Evolutionary conservation across 495 filamentous ascomycete genomes (phyloP), one percentile per base, ranked within the genome.

Genomic region (Acidiella bohemica): DNA sequence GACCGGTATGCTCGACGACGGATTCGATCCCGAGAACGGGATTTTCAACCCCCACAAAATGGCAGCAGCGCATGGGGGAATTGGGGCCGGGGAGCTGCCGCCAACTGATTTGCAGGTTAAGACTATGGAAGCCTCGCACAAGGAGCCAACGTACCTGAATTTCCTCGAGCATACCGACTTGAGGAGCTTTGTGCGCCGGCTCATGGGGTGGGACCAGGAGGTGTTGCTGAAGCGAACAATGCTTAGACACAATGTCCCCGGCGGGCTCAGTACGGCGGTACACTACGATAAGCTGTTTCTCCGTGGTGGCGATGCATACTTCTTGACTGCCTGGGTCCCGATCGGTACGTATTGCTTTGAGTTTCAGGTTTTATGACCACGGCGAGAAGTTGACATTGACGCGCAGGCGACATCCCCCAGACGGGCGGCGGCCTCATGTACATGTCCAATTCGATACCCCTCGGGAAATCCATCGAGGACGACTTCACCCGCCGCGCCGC

Each of bases 321-420:
- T 56, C 36, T 39, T 56, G 19, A 56, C 53, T 7, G 53, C 50
- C 24, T 56, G 53, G 53, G 42, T 56, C n/a, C 53, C 53, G 4
- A 50, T 56, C 17, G 53, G n/a, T n/a, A n/a, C n/a, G n/a, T n/a
- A n/a, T n/a, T n/a, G n/a, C n/a, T n/a, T n/a, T n/a, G n/a, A n/a
- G n/a, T n/a, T n/a, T n/a, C n/a, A n/a, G n/a, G n/a, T n/a, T n/a
- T n/a, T n/a, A n/a, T n/a, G n/a, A n/a, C n/a, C n/a, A n/a, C n/a
- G n/a, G n/a, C n/a, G n/a, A n/a, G n/a, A n/a, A n/a, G n/a, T n/a
- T n/a, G n/a, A n/a, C n/a, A n/a, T n/a, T n/a, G n/a, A n/a, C n/a
- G n/a, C n/a, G n/a, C n/a, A n/a, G n/a, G 53, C 20, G 53, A 56
- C 37, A 46, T 41, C 29, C 27, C 41, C 4, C 33, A 41, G 5